Base-by-base conservation (phyloP, 1,139 yeast genomes). In the Pichia sp. region DNA sequence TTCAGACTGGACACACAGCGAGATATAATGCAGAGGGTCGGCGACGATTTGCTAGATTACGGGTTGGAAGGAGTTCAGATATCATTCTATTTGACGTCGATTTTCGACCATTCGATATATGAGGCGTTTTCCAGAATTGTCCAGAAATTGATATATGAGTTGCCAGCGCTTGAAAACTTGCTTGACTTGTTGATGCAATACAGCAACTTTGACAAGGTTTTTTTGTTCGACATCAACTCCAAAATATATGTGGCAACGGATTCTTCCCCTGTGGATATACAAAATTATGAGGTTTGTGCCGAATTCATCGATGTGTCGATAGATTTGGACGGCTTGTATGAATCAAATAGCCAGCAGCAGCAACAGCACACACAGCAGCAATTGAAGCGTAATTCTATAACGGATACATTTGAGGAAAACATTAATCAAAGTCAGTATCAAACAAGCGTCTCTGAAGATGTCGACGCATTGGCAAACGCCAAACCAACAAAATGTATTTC, bases 161-260 rank as follows among this genome's bases (percentile, higher is more conserved):
- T 92, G 54, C 95, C 97, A 1, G 84, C 88, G 29, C 74, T 93
- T 61, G 98, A 95, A 64, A 90, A 89, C 67, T 77, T 93, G 80
- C 78, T 93, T 64, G 97, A 93, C 70, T 82, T 90, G 59, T 75
- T 93, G 60, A 95, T 95, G 59, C 92, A 88, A 61, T 95, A 90
- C 67, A 87, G 93, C 10, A 87, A 88, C 41, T 86, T 93, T 61
- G 99, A 93, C 63, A 93, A 93, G 72, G 95, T 95, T 41, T 93
- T 92, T 64, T 70, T 93, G 57, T 92, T 95, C 66, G 99, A 93
- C 67, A 84, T 92, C 41, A 88, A 88, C 66, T 87, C 96, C n/a
- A 93, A 93, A 70, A 88, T 93, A 34, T 93, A 93, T 68, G 92
- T 93, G 48, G 97, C 98, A 3, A 93, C 98, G 0, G 99, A 93